Conservation (phyloP, 768 basidiomycete genomes). For the Tulasnella calospora region DNA sequence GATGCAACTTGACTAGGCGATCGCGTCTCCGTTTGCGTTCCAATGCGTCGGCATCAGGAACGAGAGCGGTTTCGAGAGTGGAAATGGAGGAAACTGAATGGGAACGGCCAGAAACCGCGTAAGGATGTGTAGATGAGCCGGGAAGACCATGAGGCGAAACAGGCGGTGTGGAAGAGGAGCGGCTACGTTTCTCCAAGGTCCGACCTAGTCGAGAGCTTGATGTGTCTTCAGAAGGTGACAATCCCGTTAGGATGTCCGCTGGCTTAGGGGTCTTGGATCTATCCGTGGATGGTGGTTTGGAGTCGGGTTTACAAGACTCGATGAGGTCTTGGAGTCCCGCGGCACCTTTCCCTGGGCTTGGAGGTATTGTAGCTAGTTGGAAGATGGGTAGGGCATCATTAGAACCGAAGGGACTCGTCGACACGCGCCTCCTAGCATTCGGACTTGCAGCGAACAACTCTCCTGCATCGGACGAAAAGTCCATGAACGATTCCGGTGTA, state of each 20-base stretch:
- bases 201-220: not conserved
- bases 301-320: not conserved
- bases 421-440: not conserved
- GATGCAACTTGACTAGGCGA: slow-evolving; percentile 73
- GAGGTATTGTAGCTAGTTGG: not conserved
- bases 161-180: slow-evolving; percentile 11
- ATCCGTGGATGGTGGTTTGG: not conserved
- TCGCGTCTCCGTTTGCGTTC: slow-evolving; percentile 66
- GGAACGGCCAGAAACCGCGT: slow-evolving; percentile 11
- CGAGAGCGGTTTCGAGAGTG: slow-evolving; percentile 1
- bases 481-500: slow-evolving; percentile 12
- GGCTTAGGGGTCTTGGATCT: slow-evolving; percentile 1
- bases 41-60: slow-evolving; percentile 42
- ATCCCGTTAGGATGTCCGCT: not conserved
- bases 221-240: not conserved
- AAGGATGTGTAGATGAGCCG: not conserved
- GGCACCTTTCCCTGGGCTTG: not conserved
- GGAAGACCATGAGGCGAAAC: not conserved
- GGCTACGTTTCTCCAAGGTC: slow-evolving; percentile 6
- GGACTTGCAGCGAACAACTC: slow-evolving; percentile 1
- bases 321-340: not conserved
- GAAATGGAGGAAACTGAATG: slow-evolving; percentile 11
- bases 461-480: slow-evolving; percentile 12
- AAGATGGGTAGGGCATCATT: not conserved
- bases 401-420: not conserved